Evolutionary conservation across 2,329 filamentous ascomycete species (phyloP), one percentile per base, ranked within the genome.

Genomic region (Neonectria faginata): DNA sequence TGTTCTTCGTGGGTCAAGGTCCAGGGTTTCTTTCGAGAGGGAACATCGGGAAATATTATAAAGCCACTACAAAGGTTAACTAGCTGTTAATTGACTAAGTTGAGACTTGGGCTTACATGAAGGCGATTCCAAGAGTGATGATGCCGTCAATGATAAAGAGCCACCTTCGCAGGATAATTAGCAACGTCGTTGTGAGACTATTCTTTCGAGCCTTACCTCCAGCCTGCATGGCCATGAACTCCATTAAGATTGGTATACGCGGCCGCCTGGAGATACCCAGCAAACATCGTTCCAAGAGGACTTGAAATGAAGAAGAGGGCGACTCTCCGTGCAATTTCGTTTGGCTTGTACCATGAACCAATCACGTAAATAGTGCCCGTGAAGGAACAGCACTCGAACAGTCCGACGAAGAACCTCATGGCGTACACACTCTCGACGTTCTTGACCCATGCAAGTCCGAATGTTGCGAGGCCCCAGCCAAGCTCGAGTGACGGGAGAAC

Each of bases 121-220:
- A 64, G 0, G 85, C 84, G 14, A 88, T 82, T 0, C 84, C 85
- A 4, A 88, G 77, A 1, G 84, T 86, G 70, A 88, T 87, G 25
- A 86, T 78, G 1, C 84, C 85, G 64, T 88, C 86, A n/a, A 89
- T 86, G 11, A 89, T 83, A 56, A 88, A 89, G 0, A 88, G 75
- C 85, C 82, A 85, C n/a, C 63, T 65, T n/a, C 2, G 2, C 1
- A 3, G 20, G 5, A 0, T 29, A 29, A 52, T 42, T 14, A 45
- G 20, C 14, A 25, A 42, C 4, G 1, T 2, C 5, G 33, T 1
- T 20, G 10, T 10, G 2, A 4, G 9, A 14, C 5, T 5, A 8
- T 7, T 20, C 9, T 11, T 4, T 12, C 3, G 3, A 31, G 2
- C 8, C 60, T 57, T 12, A 52, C 60, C 70, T 60, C 67, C 67